Evolutionary conservation across 805 yeast species (phyloP).

Genomic region (Metschnikowia aberdeeniae): DNA sequence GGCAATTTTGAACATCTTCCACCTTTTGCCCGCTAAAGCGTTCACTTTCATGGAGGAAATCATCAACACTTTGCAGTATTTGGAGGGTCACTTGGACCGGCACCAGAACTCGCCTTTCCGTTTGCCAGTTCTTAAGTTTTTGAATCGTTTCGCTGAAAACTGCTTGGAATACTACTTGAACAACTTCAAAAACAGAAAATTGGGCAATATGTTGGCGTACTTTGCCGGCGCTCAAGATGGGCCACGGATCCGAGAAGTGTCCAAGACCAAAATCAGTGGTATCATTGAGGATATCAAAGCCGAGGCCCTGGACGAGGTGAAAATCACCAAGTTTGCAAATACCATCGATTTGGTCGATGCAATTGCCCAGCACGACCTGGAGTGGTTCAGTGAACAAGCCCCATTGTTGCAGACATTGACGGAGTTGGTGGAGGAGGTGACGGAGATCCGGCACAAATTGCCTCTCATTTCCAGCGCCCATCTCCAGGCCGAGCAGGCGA

Average conservation of each 20-base stretch:
- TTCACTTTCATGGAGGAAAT: constrained; percentile 87
- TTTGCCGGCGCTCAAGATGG: constrained; percentile 57
- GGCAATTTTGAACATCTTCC: constrained; percentile 88
- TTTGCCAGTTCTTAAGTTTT: constrained; percentile 79
- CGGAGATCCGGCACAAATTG: constrained; percentile 28
- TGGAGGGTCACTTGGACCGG: constrained; percentile 81
- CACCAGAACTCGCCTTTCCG: constrained; percentile 87
- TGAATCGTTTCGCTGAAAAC: constrained; percentile 77
- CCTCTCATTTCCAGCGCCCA: constrained; percentile 56
- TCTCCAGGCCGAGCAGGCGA: constrained; percentile 68
- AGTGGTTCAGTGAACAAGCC: constrained; percentile 57
- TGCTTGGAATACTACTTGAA: constrained; percentile 65
- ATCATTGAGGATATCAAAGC: constrained; percentile 46
- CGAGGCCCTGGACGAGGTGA: constrained; percentile 50
- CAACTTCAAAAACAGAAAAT: constrained; percentile 58
- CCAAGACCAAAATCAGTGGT: constrained; percentile 48
- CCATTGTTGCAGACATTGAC: constrained; percentile 43
- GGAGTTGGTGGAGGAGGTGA: constrained; percentile 41
- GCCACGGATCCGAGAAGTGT: constrained; percentile 50
- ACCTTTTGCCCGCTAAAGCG: constrained; percentile 87
- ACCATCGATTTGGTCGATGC: constrained; percentile 61
- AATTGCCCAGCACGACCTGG: constrained; percentile 44
- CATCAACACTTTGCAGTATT: constrained; percentile 64
- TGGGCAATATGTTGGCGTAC: constrained; percentile 64
- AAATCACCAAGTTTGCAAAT: constrained; percentile 67